These are phyloP conservation scores for Dillenia suffruticosa DNA, from an alignment of 164 flowering plant species.

Conservation along the genomic window DNA sequence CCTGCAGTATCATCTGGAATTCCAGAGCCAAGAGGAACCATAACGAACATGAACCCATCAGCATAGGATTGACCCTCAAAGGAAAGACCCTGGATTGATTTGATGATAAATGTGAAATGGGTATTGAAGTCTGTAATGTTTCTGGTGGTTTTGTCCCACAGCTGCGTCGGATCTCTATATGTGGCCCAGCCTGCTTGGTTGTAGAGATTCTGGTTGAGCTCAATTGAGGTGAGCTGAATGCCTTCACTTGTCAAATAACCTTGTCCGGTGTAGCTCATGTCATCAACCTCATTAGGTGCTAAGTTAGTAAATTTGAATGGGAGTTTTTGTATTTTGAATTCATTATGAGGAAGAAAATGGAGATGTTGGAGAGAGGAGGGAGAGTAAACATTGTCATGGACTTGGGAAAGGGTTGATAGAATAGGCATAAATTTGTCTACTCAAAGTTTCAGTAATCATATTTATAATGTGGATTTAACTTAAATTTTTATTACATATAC, in stretches of 20 bases:
- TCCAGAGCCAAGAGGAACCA: conserved; percentile 13
- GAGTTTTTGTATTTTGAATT: conserved; percentile 2
- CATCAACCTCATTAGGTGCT: conserved; percentile 3
- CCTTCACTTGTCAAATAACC: not conserved
- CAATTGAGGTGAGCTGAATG: not conserved
- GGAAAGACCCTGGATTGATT: not conserved
- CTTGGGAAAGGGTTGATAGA: not conserved
- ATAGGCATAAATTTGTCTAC: not conserved
- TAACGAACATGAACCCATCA: conserved; percentile 26
- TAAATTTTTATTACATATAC: too few species aligned
- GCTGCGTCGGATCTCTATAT: not conserved
- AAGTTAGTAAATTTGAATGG: conserved; percentile 23
- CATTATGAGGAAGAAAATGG: too few species aligned
- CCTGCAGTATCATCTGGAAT: conserved; percentile 22
- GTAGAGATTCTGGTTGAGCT: not conserved
- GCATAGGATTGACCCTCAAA: not conserved
- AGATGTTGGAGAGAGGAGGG: too few species aligned
- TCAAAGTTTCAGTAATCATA: not conserved
- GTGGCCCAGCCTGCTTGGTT: not conserved
- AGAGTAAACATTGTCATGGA: too few species aligned
- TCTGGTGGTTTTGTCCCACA: conserved; percentile 21
- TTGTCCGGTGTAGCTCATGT: not conserved
- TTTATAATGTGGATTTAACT: not conserved
- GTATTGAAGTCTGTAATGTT: conserved; percentile 25
- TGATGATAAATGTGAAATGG: conserved; percentile 21